phyloP scores from a whole-genome alignment of 345 rosid species.

The Eucalyptus albens region DNA sequence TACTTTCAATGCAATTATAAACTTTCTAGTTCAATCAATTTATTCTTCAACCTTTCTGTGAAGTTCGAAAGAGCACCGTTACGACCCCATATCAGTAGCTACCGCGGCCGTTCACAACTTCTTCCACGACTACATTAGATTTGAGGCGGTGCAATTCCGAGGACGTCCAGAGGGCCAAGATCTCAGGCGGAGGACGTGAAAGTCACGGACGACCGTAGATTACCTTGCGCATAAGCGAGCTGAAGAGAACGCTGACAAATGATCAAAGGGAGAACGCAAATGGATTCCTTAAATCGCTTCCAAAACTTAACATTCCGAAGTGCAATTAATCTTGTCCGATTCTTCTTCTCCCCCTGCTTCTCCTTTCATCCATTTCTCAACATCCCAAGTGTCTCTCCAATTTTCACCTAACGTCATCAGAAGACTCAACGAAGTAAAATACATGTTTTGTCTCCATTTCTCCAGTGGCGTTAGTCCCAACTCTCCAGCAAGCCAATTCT shows the following conservation, averaged over 20 bases:
- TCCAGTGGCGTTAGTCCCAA: background rate
- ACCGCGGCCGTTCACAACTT: background rate
- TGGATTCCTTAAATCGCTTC: background rate
- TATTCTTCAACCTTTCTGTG: background rate
- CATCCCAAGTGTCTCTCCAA: background rate
- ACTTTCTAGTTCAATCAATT: background rate
- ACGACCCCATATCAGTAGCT: background rate
- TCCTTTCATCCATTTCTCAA: background rate
- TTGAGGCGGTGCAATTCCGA: background rate
- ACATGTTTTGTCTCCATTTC: background rate
- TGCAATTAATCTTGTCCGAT: background rate
- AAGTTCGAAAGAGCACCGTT: background rate
- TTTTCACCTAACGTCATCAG: background rate
- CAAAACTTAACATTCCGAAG: background rate
- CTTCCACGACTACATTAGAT: background rate
- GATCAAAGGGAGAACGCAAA: background rate
- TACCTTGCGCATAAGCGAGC: background rate
- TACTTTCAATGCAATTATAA: background rate
- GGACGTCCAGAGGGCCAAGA: background rate
- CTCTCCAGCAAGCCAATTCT: background rate
- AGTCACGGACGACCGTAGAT: background rate
- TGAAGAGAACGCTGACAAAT: background rate
- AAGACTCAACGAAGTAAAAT: background rate
- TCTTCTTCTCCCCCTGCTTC: background rate
- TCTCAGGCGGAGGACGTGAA: background rate